These are phyloP conservation scores for Santalum album DNA, from an alignment of 164 flowering plant species.

Conservation along the genomic window DNA sequence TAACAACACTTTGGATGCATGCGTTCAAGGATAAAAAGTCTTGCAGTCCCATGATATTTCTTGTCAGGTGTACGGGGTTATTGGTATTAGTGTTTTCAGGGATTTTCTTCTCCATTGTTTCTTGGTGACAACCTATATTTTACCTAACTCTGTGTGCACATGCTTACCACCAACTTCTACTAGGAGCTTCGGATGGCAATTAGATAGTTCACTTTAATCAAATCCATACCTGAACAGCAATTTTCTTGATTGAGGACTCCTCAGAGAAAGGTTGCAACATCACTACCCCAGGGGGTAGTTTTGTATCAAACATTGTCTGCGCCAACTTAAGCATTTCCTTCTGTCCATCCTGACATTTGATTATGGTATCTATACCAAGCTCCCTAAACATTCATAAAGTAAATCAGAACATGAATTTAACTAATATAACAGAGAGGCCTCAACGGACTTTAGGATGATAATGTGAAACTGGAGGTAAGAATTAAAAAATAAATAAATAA, in stretches of 20 bases:
- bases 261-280: slow-evolving; percentile 84
- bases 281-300: slow-evolving; percentile 75
- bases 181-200: no score
- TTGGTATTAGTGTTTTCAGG: no score
- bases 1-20: no score
- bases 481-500: no score
- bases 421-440: not conserved
- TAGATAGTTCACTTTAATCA: not conserved
- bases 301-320: slow-evolving; percentile 85
- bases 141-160: no score
- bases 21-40: no score
- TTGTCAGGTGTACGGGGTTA: no score
- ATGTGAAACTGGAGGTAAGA: no score
- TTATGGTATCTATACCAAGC: slow-evolving; percentile 66
- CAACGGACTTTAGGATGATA: not conserved
- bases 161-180: no score
- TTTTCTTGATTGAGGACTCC: slow-evolving; percentile 73
- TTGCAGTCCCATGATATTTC: no score
- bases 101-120: no score
- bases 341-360: slow-evolving; percentile 49
- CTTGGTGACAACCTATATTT: no score
- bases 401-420: not conserved
- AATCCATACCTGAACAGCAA: slow-evolving; percentile 53
- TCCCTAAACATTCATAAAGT: slow-evolving; percentile 35
- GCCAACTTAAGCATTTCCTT: slow-evolving; percentile 69